Percentiles rank a stretch among this genome's conserved stretches.
Conservation (phyloP, 306 rosid genomes). For the Aeschynomene evenia region DNA sequence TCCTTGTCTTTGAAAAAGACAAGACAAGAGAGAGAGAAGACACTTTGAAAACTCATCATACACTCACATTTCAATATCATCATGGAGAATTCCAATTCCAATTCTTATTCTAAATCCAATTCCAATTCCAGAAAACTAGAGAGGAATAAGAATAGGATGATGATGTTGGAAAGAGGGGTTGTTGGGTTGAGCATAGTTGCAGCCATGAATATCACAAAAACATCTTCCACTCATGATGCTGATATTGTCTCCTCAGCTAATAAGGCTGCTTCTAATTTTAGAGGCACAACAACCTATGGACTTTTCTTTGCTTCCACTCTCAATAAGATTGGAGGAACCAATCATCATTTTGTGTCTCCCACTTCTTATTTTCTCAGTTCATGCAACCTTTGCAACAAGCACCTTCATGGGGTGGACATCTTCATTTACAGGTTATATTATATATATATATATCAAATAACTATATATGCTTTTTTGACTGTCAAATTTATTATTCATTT, state of each 20-base stretch:
- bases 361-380: constrained; percentile 49
- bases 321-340: constrained; percentile 30
- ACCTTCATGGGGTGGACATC: constrained; percentile 70
- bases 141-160: constrained; percentile 24
- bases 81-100: constrained; percentile 35
- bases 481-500: neutral
- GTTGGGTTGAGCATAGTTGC: constrained; percentile 77
- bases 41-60: neutral
- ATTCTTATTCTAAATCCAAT: neutral
- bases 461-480: neutral
- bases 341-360: constrained; percentile 35
- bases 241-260: constrained; percentile 59
- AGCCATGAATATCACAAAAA: constrained; percentile 43
- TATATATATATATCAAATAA: neutral
- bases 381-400: constrained; percentile 63
- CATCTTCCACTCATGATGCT: neutral
- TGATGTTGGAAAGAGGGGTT: constrained; percentile 47
- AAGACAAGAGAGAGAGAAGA: neutral
- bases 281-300: constrained; percentile 36
- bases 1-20: neutral
- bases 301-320: constrained; percentile 61
- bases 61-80: neutral
- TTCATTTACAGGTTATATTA: constrained; percentile 69
- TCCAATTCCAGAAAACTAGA: constrained; percentile 37
- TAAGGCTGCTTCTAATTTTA: constrained; percentile 64